Base-by-base conservation (phyloP, 345 rosid species). In the Salix brachista region DNA sequence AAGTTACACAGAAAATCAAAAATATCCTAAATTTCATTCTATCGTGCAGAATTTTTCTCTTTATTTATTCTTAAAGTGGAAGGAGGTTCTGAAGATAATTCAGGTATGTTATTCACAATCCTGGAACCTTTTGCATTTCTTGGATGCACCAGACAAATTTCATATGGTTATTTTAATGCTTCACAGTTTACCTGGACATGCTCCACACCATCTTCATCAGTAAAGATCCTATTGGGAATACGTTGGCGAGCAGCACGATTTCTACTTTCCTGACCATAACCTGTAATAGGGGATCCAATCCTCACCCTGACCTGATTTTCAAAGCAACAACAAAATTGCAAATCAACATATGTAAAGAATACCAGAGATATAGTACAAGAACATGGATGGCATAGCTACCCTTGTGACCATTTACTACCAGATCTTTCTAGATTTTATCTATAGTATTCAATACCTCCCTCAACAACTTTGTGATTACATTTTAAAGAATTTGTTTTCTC, bases 201-300 rank as follows among this genome's bases (percentile, higher is more conserved):
- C 82, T 96, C 97, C n/a, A 88, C 87, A n/a, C 99, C 99, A 64
- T 91, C 91, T 80, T 93, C 99, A 84, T 96, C 99, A 2, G 92
- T 91, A 78, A 83, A 93, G 71, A 87, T 62, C 83, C 84, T 91
- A 79, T 91, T 87, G 4, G 97, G 96, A 74, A 96, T 93, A 41
- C 92, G 92, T 80, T 96, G 99, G 66, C 99, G 97, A 58, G 98
- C 98, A 72, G 94, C 97, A 41, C 99, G 93, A 80, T 96, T 96
- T 82, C 97, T 88, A 60, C 91, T 91, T 86, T 96, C 99, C 77
- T 93, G 98, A 77, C 98, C 99, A 81, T 92, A 96, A 48, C 99
- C 99, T 23, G 91, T 96, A 78, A 96, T 91, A 19, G 99, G 99
- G 21, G 95, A 87, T 83, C 99, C 99, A 82, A 96, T 93, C 87